phyloP scores from a whole-genome alignment of 2,329 filamentous ascomycete genomes.

The Exophiala mesophila region DNA sequence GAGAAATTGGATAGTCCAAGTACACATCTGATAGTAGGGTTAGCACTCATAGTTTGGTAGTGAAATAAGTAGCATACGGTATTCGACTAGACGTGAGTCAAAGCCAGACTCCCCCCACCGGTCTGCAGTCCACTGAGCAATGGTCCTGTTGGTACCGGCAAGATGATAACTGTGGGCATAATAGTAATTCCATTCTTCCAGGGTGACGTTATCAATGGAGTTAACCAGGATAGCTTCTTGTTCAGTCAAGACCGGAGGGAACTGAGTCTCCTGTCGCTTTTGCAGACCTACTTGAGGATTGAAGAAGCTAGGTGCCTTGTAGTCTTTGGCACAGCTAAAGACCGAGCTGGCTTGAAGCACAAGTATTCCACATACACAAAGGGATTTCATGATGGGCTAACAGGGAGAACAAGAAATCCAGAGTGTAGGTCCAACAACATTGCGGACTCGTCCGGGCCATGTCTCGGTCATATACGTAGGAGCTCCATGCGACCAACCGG shows the following conservation, averaged over 20 bases:
- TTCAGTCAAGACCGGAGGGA: constrained; percentile 27
- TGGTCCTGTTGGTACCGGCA: constrained; percentile 30
- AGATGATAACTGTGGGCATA: constrained; percentile 31
- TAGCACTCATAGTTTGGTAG: not conserved
- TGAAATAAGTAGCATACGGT: constrained; percentile 9
- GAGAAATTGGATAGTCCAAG: constrained; percentile 30
- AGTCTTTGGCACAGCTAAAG: constrained; percentile 16
- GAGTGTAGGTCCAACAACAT: too few relatives aligned
- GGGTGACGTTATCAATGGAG: constrained; percentile 28
- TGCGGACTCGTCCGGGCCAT: too few relatives aligned
- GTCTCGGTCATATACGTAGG: too few relatives aligned
- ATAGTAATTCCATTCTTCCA: constrained; percentile 30
- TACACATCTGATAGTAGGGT: constrained; percentile 22
- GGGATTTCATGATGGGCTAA: constrained; percentile 8
- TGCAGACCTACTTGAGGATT: constrained; percentile 16
- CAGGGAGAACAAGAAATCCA: not conserved
- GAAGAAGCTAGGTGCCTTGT: constrained; percentile 4
- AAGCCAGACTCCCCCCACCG: constrained; percentile 30
- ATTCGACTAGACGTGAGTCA: constrained; percentile 24
- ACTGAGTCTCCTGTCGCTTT: constrained; percentile 24
- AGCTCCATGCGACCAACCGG: too few relatives aligned
- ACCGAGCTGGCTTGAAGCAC: constrained; percentile 15
- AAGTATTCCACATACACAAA: constrained; percentile 14
- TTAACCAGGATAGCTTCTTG: constrained; percentile 29
- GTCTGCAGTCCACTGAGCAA: constrained; percentile 31